Evolutionary conservation across 305 asterid species (phyloP).

Genomic region (Coffea humblotiana): DNA sequence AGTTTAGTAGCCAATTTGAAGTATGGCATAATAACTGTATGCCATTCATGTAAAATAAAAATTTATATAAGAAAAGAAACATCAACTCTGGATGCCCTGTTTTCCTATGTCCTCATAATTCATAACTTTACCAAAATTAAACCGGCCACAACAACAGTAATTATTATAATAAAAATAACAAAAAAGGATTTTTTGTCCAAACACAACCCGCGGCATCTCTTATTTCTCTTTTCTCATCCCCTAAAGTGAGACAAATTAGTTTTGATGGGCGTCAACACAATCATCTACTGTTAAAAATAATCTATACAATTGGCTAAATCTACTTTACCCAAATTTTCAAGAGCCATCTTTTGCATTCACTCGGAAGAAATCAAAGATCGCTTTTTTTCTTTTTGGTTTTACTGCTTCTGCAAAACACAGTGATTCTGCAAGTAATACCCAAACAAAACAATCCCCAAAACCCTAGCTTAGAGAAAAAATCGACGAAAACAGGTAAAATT

Average conservation of each 20-base stretch:
- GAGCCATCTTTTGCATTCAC: background rate
- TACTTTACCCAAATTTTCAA: background rate
- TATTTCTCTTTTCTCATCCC: background rate
- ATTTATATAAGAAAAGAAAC: background rate
- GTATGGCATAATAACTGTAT: background rate
- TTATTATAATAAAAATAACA: background rate
- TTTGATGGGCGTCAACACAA: background rate
- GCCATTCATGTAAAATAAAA: background rate
- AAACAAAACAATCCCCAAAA: background rate
- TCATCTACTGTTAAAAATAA: background rate
- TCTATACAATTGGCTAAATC: background rate
- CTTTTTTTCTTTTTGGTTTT: background rate
- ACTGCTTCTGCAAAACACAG: background rate
- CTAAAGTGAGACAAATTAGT: background rate
- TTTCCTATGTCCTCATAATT: background rate
- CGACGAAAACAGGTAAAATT: background rate
- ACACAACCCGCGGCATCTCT: background rate
- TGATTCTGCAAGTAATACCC: background rate
- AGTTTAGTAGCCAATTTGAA: background rate
- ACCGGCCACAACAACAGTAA: background rate
- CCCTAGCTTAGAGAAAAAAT: conserved; percentile 7
- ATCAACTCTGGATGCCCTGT: background rate
- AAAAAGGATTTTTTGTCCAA: background rate
- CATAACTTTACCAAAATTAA: background rate
- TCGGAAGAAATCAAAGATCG: background rate